Conservation (phyloP, 73 alveolate species). For the Paramecium tetraurelia region DNA sequence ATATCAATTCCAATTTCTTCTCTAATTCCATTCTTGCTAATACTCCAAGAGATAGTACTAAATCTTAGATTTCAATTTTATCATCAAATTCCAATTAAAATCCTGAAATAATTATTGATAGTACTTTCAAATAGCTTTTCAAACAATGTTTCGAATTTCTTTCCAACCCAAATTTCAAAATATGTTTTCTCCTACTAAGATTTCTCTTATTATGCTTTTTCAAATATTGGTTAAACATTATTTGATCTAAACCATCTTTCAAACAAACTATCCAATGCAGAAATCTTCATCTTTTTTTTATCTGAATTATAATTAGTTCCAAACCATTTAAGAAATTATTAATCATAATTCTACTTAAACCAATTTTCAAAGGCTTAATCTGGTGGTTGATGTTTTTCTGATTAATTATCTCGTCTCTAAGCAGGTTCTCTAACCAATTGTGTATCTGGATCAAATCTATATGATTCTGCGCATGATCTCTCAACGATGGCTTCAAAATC, state of each 20-base stretch:
- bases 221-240: conserved; percentile 31
- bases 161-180: conserved; percentile 36
- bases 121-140: conserved; percentile 37
- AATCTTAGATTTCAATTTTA: conserved; percentile 58
- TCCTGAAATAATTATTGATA: background rate
- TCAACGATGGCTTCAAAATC: background rate
- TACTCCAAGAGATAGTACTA: conserved; percentile 50
- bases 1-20: conserved; percentile 32
- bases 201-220: background rate
- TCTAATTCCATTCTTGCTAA: conserved; percentile 58
- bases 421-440: background rate
- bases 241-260: conserved; percentile 47
- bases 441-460: background rate
- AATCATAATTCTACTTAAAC: conserved; percentile 27
- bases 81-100: conserved; percentile 51
- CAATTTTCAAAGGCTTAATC: conserved; percentile 45
- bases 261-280: background rate
- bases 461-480: background rate
- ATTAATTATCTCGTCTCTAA: background rate
- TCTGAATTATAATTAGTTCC: background rate
- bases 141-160: conserved; percentile 1
- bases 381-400: background rate
- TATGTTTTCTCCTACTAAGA: background rate
- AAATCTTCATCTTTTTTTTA: background rate
- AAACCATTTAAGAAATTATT: conserved; percentile 11